A percentile compares a stretch with the other conserved stretches of the same genome.
Evolutionary conservation across 2,329 filamentous ascomycete genomes (phyloP).

Genomic region (Calonectria henricotiae): DNA sequence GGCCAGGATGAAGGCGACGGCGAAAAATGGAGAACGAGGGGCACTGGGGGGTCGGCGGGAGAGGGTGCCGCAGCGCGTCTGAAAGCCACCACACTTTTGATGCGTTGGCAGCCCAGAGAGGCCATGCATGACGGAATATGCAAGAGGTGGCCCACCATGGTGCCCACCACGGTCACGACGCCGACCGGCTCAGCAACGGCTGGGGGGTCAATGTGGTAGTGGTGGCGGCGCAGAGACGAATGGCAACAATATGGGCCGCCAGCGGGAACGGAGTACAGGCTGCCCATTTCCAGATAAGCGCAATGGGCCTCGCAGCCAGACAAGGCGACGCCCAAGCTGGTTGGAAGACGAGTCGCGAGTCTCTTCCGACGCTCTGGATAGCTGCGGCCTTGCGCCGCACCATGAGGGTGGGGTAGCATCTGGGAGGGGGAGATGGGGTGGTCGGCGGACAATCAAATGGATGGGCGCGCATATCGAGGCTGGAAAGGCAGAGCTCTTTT

Average conservation of each 20-base stretch:
- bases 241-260: conserved; percentile 35
- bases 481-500: conserved; percentile 38
- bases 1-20: conserved; percentile 47
- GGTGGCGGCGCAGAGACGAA: conserved; percentile 39
- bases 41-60: conserved; percentile 46
- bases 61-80: conserved; percentile 51
- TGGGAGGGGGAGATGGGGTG: conserved; percentile 37
- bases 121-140: conserved; percentile 75
- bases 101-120: conserved; percentile 58
- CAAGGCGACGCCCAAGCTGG: conserved; percentile 44
- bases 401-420: conserved; percentile 44
- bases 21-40: conserved; percentile 49
- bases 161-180: conserved; percentile 47
- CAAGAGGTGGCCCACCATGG: conserved; percentile 57
- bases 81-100: conserved; percentile 57
- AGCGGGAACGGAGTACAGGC: conserved; percentile 29
- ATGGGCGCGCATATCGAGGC: conserved; percentile 43
- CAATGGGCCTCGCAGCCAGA: conserved; percentile 38
- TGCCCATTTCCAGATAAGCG: conserved; percentile 41
- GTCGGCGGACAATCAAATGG: conserved; percentile 34
- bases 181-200: conserved; percentile 38
- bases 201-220: conserved; percentile 31
- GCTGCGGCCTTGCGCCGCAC: conserved; percentile 47
- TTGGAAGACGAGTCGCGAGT: conserved; percentile 45
- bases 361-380: conserved; percentile 47